Conservation (phyloP, 2,329 filamentous ascomycete genomes). For the Colletotrichum magnum region DNA sequence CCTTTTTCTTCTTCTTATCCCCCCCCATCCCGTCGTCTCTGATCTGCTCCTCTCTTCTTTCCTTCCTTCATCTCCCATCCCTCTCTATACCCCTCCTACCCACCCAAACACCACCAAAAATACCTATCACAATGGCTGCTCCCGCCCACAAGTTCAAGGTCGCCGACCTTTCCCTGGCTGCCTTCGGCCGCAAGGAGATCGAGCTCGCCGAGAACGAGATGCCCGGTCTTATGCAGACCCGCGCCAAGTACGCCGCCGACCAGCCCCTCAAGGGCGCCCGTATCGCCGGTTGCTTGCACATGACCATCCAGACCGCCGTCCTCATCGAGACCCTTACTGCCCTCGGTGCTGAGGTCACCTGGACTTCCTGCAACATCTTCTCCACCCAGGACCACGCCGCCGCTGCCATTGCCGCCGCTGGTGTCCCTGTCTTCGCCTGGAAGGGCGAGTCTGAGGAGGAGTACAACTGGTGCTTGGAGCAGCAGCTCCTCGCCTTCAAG, state of each 20-base stretch:
- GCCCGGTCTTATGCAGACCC: slow-evolving; percentile 97
- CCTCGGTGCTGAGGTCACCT: slow-evolving; percentile 98
- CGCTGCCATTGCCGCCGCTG: slow-evolving; percentile 93
- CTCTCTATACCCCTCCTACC: slow-evolving; percentile 35
- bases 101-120: slow-evolving; percentile 40
- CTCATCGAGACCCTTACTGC: slow-evolving; percentile 97
- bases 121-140: slow-evolving; percentile 71
- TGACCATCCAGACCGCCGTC: slow-evolving; percentile 99
- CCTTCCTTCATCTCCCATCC: slow-evolving; percentile 29
- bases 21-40: slow-evolving; percentile 12
- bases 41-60: slow-evolving; percentile 33
- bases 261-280: slow-evolving; percentile 95
- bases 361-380: slow-evolving; percentile 99
- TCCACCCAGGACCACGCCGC: slow-evolving; percentile 99
- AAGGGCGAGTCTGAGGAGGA: slow-evolving; percentile 98
- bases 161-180: slow-evolving; percentile 96
- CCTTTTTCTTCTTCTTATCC: slow-evolving; percentile 36
- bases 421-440: slow-evolving; percentile 87
- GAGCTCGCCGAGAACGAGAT: slow-evolving; percentile 97
- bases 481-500: slow-evolving; percentile 98
- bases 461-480: slow-evolving; percentile 99
- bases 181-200: slow-evolving; percentile 99
- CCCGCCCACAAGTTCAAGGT: slow-evolving; percentile 98
- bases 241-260: slow-evolving; percentile 89
- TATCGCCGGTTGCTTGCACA: slow-evolving; percentile 98